Evolutionary conservation across 768 basidiomycete species (phyloP).

Genomic region (Suillus occidentalis): DNA sequence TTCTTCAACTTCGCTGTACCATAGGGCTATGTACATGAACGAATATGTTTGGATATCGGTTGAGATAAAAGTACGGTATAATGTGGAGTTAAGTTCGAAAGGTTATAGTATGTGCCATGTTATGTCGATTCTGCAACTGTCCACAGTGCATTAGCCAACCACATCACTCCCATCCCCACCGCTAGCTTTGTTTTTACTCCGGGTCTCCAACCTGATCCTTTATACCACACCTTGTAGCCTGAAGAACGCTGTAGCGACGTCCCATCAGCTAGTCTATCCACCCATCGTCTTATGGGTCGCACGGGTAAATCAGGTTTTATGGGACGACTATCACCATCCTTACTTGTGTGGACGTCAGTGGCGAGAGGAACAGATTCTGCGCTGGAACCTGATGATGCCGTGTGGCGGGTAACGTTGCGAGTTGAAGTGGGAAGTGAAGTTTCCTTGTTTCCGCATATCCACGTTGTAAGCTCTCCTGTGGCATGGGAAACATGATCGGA

Average conservation of each 20-base stretch:
- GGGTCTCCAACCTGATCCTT: conserved; percentile 32
- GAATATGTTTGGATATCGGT: too few species aligned
- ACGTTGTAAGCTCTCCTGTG: conserved; percentile 66
- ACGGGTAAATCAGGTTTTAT: conserved; percentile 40
- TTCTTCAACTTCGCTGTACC: too few species aligned
- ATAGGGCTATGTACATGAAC: too few species aligned
- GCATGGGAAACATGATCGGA: conserved; percentile 76
- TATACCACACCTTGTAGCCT: conserved; percentile 33
- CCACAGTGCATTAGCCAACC: conserved; percentile 68
- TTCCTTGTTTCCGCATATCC: conserved; percentile 45
- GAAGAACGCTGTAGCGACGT: conserved; percentile 21
- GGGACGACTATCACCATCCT: conserved; percentile 31
- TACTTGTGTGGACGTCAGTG: conserved; percentile 1
- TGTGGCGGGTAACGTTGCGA: conserved; percentile 12
- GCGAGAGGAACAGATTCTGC: conserved; percentile 16
- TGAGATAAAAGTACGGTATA: too few species aligned
- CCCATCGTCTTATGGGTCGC: conserved; percentile 44
- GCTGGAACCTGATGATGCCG: not conserved
- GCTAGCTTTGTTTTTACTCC: conserved; percentile 44
- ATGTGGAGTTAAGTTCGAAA: not conserved
- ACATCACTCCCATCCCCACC: conserved; percentile 49
- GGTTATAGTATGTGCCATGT: not conserved
- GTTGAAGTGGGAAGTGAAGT: conserved; percentile 23
- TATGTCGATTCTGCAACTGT: conserved; percentile 26
- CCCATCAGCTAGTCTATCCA: conserved; percentile 48